Percentiles rank a stretch among this genome's conserved stretches.
phyloP scores from a whole-genome alignment of 202 grass and related monocot genomes.

The Schoenoplectus triqueter region DNA sequence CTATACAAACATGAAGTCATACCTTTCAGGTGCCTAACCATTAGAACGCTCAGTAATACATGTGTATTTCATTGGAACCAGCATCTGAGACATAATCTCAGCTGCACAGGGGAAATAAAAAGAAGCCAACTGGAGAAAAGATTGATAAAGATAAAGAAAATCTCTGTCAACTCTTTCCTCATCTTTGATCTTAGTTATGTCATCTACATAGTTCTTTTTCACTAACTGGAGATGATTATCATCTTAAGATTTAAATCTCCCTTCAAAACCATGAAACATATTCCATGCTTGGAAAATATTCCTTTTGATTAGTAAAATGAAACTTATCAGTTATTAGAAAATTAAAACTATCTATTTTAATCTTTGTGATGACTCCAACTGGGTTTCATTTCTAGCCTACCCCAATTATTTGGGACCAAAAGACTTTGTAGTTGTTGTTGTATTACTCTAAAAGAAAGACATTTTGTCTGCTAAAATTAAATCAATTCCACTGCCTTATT shows the following conservation, averaged over 20 bases:
- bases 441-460: no score
- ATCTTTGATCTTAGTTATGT: neutral
- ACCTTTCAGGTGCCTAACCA: neutral
- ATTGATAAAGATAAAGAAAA: neutral
- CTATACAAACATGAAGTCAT: neutral
- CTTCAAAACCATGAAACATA: neutral
- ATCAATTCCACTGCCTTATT: neutral
- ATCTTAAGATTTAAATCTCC: neutral
- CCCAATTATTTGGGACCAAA: no score
- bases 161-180: neutral
- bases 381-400: no score
- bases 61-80: neutral
- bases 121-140: neutral
- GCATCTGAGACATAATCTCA: conserved; percentile 1
- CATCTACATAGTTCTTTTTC: neutral
- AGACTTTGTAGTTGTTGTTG: no score
- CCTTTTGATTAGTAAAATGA: neutral
- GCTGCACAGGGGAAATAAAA: neutral
- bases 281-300: neutral
- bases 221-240: neutral
- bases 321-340: neutral
- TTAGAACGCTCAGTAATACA: neutral
- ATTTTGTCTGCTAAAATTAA: neutral
- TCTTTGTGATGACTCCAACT: no score
- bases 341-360: neutral